phyloP scores from a whole-genome alignment of 495 filamentous ascomycete species.

The Evernia prunastri region DNA sequence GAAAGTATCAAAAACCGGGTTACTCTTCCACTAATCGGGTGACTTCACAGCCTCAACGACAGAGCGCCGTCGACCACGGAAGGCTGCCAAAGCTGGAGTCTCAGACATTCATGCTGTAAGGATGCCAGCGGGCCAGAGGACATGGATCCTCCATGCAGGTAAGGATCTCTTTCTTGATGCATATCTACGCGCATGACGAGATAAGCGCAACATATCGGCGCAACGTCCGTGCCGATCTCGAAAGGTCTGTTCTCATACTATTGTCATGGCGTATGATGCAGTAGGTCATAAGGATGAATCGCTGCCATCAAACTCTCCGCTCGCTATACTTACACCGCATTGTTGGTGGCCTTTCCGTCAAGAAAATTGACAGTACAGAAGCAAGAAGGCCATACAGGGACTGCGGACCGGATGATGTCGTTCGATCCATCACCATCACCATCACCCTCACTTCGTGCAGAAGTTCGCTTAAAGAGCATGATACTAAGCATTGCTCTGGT shows the following conservation, averaged over 20 bases:
- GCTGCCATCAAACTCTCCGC: background rate
- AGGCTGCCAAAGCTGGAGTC: too few species aligned
- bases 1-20: background rate
- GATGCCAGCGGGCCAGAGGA: background rate
- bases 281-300: background rate
- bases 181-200: background rate
- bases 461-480: background rate
- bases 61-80: background rate
- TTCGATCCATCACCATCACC: background rate
- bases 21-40: background rate
- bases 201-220: background rate
- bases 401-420: background rate
- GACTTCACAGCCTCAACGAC: background rate
- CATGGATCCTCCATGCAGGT: background rate
- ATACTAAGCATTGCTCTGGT: too few species aligned
- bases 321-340: too few species aligned
- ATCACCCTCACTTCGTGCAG: background rate
- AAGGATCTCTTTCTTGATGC: background rate
- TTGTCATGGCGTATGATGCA: background rate
- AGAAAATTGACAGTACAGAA: background rate
- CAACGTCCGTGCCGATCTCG: slow-evolving; percentile 2
- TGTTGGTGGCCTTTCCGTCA: background rate
- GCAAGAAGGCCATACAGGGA: background rate
- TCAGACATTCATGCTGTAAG: background rate
- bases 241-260: background rate